phyloP scores from a whole-genome alignment of 2,329 filamentous ascomycete species.

The Calycina herbarum region DNA sequence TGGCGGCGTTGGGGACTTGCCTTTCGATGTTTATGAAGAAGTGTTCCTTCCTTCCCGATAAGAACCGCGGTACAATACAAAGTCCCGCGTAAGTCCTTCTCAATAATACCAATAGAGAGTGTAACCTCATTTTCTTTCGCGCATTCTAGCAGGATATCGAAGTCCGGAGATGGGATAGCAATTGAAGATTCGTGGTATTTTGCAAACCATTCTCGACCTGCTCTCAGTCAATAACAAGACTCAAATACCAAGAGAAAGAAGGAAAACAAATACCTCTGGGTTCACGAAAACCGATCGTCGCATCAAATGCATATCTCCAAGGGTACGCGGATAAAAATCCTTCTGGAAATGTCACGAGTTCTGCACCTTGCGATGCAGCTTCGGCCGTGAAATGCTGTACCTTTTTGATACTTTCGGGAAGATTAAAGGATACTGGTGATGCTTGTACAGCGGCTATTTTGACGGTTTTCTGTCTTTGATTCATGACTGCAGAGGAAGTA shows the following conservation, averaged over 20 bases:
- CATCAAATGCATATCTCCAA: slow-evolving; percentile 45
- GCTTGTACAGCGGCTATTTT: slow-evolving; percentile 44
- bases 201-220: slow-evolving; percentile 43
- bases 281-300: slow-evolving; percentile 44
- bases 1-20: slow-evolving; percentile 25
- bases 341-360: slow-evolving; percentile 45
- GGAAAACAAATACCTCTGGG: slow-evolving; percentile 37
- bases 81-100: slow-evolving; percentile 41
- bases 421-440: slow-evolving; percentile 43
- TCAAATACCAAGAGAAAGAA: background rate
- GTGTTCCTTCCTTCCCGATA: slow-evolving; percentile 39
- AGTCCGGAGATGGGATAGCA: slow-evolving; percentile 42
- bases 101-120: slow-evolving; percentile 43
- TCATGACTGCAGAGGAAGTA: slow-evolving; percentile 14
- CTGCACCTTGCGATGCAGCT: slow-evolving; percentile 40
- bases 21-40: slow-evolving; percentile 43
- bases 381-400: slow-evolving; percentile 38
- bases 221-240: background rate
- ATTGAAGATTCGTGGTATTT: slow-evolving; percentile 44
- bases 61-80: slow-evolving; percentile 44
- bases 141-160: slow-evolving; percentile 38
- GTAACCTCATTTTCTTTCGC: slow-evolving; percentile 40
- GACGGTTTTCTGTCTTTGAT: slow-evolving; percentile 31
- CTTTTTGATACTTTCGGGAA: slow-evolving; percentile 41
- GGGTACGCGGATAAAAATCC: slow-evolving; percentile 45